Evolutionary conservation across 2,329 filamentous ascomycete species (phyloP), one percentile per base, ranked within the genome.

Genomic region (Lecanosticta acicola): DNA sequence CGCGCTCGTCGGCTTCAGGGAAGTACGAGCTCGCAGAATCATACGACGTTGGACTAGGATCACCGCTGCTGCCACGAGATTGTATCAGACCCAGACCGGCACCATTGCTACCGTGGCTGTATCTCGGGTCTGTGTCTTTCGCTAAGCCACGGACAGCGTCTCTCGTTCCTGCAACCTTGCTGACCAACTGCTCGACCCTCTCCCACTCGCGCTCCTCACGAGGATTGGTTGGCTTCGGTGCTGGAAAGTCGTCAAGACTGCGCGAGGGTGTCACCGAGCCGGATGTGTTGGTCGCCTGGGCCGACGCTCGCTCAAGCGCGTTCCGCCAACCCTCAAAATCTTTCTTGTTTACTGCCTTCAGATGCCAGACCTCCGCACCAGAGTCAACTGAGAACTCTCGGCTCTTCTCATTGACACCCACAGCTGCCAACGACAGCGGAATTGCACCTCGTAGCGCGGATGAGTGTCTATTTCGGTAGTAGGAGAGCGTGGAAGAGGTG

Each of bases 361-460:
- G 73, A 69, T 97, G 93, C 93, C 93, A 98, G 19, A 98, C 82
- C 67, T 98, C 93, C 2, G 93, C 90, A 1, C 93, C 93, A 0
- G 93, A 97, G 65, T 98, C 93, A 46, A 98, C 93, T 34, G 85
- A 94, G 43, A 98, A 95, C 66, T 97, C 91, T 53, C 89, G 80
- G 32, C 86, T 81, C 60, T 86, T 81, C 65, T 93, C 87, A 62
- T 95, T 90, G 5, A 88, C 88, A 3, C 90, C 87, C 48, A 98
- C 85, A 3, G 88, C 93, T 13, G 93, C 93, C 41, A 98, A 71
- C 19, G 88, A 93, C 7, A 98, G 75, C 0, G 93, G 93, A 41
- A 98, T 93, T 5, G 93, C 89, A 14, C 93, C 93, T 49, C 93
- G 81, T 35, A 98, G 74, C 1, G 91, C 89, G 4, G 91, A 94